Evolutionary conservation across 148 eudicot genomes (phyloP).

Genomic region (Rhododendron henanense): DNA sequence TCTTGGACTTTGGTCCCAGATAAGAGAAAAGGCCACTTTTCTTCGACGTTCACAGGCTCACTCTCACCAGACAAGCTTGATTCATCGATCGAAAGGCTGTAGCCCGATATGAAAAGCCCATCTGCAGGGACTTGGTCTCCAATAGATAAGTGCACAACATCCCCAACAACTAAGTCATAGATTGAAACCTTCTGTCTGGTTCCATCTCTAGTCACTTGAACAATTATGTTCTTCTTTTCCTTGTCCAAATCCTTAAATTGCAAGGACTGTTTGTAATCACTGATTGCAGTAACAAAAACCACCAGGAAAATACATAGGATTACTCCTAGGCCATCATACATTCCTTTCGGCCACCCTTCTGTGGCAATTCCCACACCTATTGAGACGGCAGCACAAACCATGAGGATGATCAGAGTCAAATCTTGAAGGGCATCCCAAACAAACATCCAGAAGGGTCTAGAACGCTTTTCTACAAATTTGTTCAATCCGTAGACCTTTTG

Average conservation of each 20-base stretch:
- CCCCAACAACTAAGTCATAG: conserved; percentile 76
- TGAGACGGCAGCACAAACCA: conserved; percentile 73
- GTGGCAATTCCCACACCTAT: conserved; percentile 69
- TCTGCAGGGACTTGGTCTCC: conserved; percentile 92
- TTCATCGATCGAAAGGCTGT: conserved; percentile 64
- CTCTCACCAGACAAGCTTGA: conserved; percentile 92
- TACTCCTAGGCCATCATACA: conserved; percentile 78
- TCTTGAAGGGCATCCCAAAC: conserved; percentile 90
- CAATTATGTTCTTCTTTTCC: conserved; percentile 59
- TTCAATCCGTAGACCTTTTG: conserved; percentile 55
- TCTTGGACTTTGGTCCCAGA: conserved; percentile 87
- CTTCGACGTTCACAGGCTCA: conserved; percentile 47
- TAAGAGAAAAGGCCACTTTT: conserved; percentile 59
- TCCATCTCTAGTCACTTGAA: conserved; percentile 61
- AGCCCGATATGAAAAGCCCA: conserved; percentile 65
- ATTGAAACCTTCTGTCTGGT: conserved; percentile 59
- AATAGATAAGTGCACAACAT: conserved; percentile 59
- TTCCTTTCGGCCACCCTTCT: conserved; percentile 83
- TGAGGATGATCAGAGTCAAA: conserved; percentile 64
- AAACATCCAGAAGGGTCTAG: conserved; percentile 55
- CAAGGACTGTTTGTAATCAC: conserved; percentile 82
- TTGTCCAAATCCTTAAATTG: conserved; percentile 75
- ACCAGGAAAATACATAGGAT: conserved; percentile 62
- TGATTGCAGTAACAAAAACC: conserved; percentile 70
- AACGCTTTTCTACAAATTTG: conserved; percentile 50